Percentiles rank a stretch among this genome's conserved stretches.
phyloP scores from a whole-genome alignment of 192 early-diverging fungal genomes.

The Jimgerdemannia flammicorona region DNA sequence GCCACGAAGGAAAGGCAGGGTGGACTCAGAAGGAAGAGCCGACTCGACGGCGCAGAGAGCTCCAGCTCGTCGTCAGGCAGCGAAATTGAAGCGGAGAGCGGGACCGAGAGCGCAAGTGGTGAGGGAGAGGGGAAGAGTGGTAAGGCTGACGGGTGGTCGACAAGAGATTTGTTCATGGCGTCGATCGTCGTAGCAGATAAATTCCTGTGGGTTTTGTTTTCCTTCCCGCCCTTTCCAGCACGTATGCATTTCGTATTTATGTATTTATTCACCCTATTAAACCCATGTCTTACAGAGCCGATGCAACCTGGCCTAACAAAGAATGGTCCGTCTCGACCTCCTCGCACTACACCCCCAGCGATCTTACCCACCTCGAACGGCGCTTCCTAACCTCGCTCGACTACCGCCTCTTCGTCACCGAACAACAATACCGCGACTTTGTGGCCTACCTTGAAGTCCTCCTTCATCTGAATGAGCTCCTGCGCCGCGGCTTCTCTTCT shows the following conservation, averaged over 20 bases:
- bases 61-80: neutral
- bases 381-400: conserved; percentile 38
- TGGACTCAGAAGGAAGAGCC: conserved; percentile 4
- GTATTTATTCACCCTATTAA: neutral
- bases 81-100: neutral
- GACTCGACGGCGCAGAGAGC: conserved; percentile 21
- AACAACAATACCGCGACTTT: conserved; percentile 38
- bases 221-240: neutral
- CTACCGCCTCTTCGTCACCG: conserved; percentile 37
- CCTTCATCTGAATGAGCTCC: conserved; percentile 32
- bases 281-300: conserved; percentile 10
- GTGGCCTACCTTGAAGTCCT: conserved; percentile 40
- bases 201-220: conserved; percentile 29
- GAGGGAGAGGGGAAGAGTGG: neutral
- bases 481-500: conserved; percentile 7
- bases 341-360: conserved; percentile 23
- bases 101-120: neutral
- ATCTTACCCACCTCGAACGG: conserved; percentile 36
- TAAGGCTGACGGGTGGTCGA: conserved; percentile 28
- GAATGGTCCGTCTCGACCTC: conserved; percentile 45
- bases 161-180: conserved; percentile 40
- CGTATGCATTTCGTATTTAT: neutral
- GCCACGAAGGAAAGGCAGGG: conserved; percentile 9
- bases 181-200: conserved; percentile 48
- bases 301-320: conserved; percentile 40